These are phyloP conservation scores for Punica granatum DNA, from an alignment of 345 rosid genomes.

Conservation along the genomic window DNA sequence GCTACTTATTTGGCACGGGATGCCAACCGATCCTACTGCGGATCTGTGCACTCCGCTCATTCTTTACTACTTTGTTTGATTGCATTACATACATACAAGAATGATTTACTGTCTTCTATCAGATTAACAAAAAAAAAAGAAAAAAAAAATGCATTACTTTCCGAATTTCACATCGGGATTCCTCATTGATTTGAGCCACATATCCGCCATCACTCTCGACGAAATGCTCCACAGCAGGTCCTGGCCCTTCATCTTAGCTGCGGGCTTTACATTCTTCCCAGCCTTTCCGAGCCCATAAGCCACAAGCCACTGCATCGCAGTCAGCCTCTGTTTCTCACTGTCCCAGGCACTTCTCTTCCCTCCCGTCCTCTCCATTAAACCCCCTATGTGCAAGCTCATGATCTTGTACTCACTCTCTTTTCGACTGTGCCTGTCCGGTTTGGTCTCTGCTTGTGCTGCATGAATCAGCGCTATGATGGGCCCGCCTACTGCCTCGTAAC, in stretches of 20 bases:
- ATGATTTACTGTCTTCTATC: not conserved
- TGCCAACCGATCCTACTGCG: not conserved
- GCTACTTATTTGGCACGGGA: not conserved
- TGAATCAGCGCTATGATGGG: conserved; percentile 53
- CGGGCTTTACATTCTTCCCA: conserved; percentile 44
- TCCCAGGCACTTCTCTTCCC: conserved; percentile 50
- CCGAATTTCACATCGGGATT: conserved; percentile 73
- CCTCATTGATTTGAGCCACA: conserved; percentile 90
- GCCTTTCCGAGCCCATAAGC: conserved; percentile 63
- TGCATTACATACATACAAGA: not conserved
- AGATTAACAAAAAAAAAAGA: not conserved
- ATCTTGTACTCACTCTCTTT: conserved; percentile 40
- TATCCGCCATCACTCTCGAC: conserved; percentile 84
- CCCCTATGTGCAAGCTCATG: conserved; percentile 63
- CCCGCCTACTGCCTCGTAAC: conserved; percentile 87
- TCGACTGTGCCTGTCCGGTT: conserved; percentile 28
- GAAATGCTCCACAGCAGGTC: conserved; percentile 83
- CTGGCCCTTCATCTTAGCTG: conserved; percentile 24
- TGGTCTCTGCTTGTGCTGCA: conserved; percentile 23
- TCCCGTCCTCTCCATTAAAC: conserved; percentile 31
- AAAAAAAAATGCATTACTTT: conserved; percentile 14
- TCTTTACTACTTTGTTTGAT: not conserved
- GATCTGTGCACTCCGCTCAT: not conserved
- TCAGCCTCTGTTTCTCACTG: conserved; percentile 63
- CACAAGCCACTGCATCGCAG: conserved; percentile 86